Conservation (phyloP, 140 eudicot genomes). For the Oenanthe javanica region DNA sequence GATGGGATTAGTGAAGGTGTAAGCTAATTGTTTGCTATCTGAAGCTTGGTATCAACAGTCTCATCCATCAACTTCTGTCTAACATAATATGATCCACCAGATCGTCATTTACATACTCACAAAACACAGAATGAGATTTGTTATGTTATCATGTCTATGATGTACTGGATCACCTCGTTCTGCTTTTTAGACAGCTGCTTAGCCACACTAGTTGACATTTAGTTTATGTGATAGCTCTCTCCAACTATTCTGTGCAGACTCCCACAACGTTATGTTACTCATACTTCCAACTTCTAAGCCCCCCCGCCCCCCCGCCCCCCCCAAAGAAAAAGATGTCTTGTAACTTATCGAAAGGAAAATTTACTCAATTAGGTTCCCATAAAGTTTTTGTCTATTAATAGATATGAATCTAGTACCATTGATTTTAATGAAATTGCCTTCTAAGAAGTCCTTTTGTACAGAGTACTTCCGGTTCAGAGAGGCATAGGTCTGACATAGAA, state of each 20-base stretch:
- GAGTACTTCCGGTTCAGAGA: slow-evolving; percentile 21
- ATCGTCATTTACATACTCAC: background rate
- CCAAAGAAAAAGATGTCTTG: background rate
- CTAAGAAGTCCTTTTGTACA: slow-evolving; percentile 18
- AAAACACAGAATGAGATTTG: background rate
- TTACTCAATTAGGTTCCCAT: background rate
- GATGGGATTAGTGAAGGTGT: background rate
- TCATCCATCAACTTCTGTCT: background rate
- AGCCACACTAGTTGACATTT: background rate
- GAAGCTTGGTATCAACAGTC: background rate
- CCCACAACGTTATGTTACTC: background rate
- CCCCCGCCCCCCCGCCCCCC: background rate
- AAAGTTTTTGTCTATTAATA: background rate
- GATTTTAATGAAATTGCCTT: background rate
- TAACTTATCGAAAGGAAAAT: background rate
- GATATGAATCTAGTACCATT: background rate
- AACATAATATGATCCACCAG: background rate
- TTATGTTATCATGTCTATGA: background rate
- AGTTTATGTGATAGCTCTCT: background rate
- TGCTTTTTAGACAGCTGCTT: background rate
- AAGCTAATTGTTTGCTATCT: background rate
- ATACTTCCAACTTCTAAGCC: background rate
- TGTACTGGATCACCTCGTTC: background rate
- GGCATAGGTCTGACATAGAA: slow-evolving; percentile 46
- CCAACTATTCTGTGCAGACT: background rate